Base-by-base conservation (phyloP, 2,329 filamentous ascomycete species). In the Penicillium brevicompactum region DNA sequence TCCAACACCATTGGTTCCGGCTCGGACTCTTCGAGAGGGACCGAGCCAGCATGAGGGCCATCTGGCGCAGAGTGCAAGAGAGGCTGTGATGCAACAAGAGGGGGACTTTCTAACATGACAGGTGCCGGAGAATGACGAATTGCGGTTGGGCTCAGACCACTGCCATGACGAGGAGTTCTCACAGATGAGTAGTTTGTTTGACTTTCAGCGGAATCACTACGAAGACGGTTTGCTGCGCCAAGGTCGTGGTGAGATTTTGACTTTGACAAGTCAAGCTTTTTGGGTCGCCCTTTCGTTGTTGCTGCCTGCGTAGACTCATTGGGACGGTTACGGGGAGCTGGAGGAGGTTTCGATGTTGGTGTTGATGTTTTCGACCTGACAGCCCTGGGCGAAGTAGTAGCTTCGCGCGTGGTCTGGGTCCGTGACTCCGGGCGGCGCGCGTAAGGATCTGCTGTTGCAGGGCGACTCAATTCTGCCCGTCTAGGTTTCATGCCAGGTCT, bases 61-160 rank as follows among this genome's bases (percentile, higher is more conserved):
- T 46, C 5, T 3, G 37, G 31, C 7, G 44, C 50, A 16, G 53
- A 47, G 10, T 52, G 40, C 6, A 50, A 21, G 31, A 50, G 30
- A 30, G 38, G 45, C 5, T 61, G 57, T 11, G 60, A 59, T 18
- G 57, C 55, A 44, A 54, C 45, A 40, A 66, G 56, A 2, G 55
- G 58, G 21, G 63, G 63, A 16, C 65, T 67, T 40, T 64, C 65
- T 41, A 66, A 41, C 21, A 60, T 44, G 10, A 61, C 22, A 21
- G 60, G 54, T 16, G 54, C 51, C 42, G 64, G 67, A 2, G 68
- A 75, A 50, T 80, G 78, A 1, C 80, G 80, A 58, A 83, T 81
- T 66, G 84, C 82, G 59, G 81, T 82, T 27, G 82, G 80, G 49
- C 78, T 78, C 3, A 82, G 50, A 11, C 51, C 53, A 31, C 60